Percentiles rank a stretch among this genome's conserved stretches.
Evolutionary conservation across 192 early-diverging fungal species (phyloP).

Genomic region (Linnemannia exigua): DNA sequence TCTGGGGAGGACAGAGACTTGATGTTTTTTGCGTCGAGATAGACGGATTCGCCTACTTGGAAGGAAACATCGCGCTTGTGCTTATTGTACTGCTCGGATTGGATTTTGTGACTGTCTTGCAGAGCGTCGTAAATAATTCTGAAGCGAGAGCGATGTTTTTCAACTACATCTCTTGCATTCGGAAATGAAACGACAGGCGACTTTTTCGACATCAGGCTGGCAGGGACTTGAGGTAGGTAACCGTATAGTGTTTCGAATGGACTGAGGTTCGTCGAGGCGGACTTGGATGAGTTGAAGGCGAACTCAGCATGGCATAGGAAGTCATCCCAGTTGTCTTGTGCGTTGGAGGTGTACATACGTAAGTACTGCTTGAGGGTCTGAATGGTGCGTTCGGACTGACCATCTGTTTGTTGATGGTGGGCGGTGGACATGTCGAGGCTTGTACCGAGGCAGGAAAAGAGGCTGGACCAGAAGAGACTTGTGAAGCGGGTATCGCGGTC

Average conservation of each 20-base stretch:
- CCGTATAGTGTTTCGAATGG: constrained; percentile 51
- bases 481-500: constrained; percentile 61
- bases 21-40: neutral
- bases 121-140: too few relatives aligned
- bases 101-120: neutral
- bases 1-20: neutral
- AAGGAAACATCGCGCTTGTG: neutral
- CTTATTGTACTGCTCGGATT: neutral
- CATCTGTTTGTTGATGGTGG: constrained; percentile 57
- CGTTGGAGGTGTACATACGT: constrained; percentile 22
- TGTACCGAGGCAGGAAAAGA: constrained; percentile 41
- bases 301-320: constrained; percentile 61
- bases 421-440: constrained; percentile 54
- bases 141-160: too few relatives aligned
- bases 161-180: neutral
- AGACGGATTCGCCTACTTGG: neutral
- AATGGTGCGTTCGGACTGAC: constrained; percentile 60
- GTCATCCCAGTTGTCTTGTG: constrained; percentile 61
- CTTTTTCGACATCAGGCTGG: neutral
- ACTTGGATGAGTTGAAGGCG: constrained; percentile 59
- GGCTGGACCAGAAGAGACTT: constrained; percentile 51
- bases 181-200: too few relatives aligned
- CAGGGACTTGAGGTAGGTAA: constrained; percentile 14
- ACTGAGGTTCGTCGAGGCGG: constrained; percentile 29
- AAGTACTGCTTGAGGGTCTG: constrained; percentile 56